Conservation (phyloP, 768 basidiomycete species). For the Pseudohyphozyma bogoriensis region DNA sequence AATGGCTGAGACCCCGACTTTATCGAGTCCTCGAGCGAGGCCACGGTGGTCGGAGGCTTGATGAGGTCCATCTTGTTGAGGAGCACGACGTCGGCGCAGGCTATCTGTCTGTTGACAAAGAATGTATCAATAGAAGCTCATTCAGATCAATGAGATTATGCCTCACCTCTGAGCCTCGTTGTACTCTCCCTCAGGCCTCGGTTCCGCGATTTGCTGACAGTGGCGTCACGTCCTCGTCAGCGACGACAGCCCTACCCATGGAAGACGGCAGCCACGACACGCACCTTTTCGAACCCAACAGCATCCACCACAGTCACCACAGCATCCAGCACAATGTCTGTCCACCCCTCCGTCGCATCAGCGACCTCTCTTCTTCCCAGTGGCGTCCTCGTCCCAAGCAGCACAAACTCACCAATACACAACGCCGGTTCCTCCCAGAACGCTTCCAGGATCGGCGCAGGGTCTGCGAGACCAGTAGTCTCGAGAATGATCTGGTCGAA, state of each 20-base stretch:
- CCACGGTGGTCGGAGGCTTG: slow-evolving; percentile 42
- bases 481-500: slow-evolving; percentile 95
- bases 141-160: background rate
- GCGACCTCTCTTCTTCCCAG: background rate
- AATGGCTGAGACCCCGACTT: slow-evolving; percentile 28
- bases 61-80: slow-evolving; percentile 85
- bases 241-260: background rate
- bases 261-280: background rate
- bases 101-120: slow-evolving; percentile 68
- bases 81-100: slow-evolving; percentile 78
- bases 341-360: background rate
- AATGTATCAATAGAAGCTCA: background rate
- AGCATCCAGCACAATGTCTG: slow-evolving; percentile 24
- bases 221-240: too few relatives aligned
- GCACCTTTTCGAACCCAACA: slow-evolving; percentile 20
- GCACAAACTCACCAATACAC: slow-evolving; percentile 7
- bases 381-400: background rate
- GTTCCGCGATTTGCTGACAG: slow-evolving; percentile 24
- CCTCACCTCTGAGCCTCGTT: slow-evolving; percentile 26
- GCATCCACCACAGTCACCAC: slow-evolving; percentile 26
- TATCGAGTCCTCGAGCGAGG: slow-evolving; percentile 52
- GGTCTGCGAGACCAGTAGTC: slow-evolving; percentile 92
- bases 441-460: slow-evolving; percentile 42
- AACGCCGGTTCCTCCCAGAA: slow-evolving; percentile 28
- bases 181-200: slow-evolving; percentile 19